Conservation (phyloP, 768 basidiomycete species). For the Pholiota conissans region DNA sequence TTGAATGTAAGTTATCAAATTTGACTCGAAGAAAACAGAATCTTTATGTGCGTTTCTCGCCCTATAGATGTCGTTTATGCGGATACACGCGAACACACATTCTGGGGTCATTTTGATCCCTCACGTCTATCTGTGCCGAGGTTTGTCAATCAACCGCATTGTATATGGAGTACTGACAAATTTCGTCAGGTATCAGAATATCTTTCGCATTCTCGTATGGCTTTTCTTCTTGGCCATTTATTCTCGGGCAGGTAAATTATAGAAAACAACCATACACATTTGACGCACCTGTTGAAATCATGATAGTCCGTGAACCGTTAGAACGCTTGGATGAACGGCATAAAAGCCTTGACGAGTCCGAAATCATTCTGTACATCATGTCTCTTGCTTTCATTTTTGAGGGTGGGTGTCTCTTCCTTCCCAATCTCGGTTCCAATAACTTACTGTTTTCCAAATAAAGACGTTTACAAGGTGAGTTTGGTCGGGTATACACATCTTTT, state of each 20-base stretch:
- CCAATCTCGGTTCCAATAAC: not conserved
- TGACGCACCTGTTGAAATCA: not conserved
- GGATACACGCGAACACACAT: conserved; percentile 48
- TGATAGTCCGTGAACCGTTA: conserved; percentile 71
- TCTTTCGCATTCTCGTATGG: conserved; percentile 78
- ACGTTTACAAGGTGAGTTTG: conserved; percentile 52
- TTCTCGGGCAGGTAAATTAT: conserved; percentile 74
- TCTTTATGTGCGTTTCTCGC: no score
- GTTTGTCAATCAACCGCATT: conserved; percentile 29
- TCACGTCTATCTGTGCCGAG: conserved; percentile 79
- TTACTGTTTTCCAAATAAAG: conserved; percentile 24
- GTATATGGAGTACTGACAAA: conserved; percentile 2
- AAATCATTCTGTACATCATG: conserved; percentile 77
- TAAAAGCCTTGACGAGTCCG: conserved; percentile 72
- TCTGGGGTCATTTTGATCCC: conserved; percentile 76
- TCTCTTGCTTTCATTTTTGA: conserved; percentile 76
- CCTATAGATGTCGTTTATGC: conserved; percentile 66
- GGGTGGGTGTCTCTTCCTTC: conserved; percentile 45
- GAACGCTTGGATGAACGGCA: conserved; percentile 62
- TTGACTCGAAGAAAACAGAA: no score
- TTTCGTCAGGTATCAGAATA: conserved; percentile 73
- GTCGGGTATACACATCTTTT: not conserved
- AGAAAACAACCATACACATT: not conserved
- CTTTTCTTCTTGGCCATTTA: conserved; percentile 76
- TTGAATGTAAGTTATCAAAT: conserved; percentile 57